Evolutionary conservation across 139 green algal species (phyloP), one percentile per base, ranked within the genome.

Genomic region (Coccomyxa sp.): DNA sequence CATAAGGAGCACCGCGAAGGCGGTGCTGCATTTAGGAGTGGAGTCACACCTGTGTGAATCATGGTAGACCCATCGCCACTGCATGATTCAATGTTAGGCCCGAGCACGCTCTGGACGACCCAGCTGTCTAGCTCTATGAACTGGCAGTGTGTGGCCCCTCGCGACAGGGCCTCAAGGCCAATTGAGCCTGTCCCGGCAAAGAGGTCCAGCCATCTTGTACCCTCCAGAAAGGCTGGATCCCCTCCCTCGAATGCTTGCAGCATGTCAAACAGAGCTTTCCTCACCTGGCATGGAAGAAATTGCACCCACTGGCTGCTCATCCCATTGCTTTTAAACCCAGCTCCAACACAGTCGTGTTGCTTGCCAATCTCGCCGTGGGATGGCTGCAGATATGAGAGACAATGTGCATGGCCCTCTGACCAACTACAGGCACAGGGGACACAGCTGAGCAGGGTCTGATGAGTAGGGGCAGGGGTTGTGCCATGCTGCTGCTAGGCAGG

Each of bases 261-360:
- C 88, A 94, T 95, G 84, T 87, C 89, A 81, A 97, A 97, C 39
- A 95, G 85, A 22, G 92, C 93, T 16, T 81, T 81, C 2, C 89
- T 84, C 7, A 71, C 64, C 64, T 71, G n/a, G 12, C 50, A 64
- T 4, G 50, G 18, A 64, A n/a, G n/a, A n/a, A n/a, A n/a, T n/a
- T n/a, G n/a, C n/a, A n/a, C n/a, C n/a, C n/a, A n/a, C n/a, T n/a
- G n/a, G n/a, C n/a, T n/a, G n/a, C n/a, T n/a, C n/a, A n/a, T n/a
- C n/a, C n/a, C n/a, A n/a, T n/a, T n/a, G n/a, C n/a, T n/a, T n/a
- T n/a, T n/a, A n/a, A n/a, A n/a, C n/a, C n/a, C n/a, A n/a, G n/a
- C n/a, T n/a, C n/a, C n/a, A n/a, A n/a, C n/a, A n/a, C n/a, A n/a
- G n/a, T n/a, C n/a, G n/a, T n/a, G n/a, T n/a, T n/a, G n/a, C n/a